phyloP scores from a whole-genome alignment of 2,329 filamentous ascomycete genomes.

The Xylariaceae sp. region DNA sequence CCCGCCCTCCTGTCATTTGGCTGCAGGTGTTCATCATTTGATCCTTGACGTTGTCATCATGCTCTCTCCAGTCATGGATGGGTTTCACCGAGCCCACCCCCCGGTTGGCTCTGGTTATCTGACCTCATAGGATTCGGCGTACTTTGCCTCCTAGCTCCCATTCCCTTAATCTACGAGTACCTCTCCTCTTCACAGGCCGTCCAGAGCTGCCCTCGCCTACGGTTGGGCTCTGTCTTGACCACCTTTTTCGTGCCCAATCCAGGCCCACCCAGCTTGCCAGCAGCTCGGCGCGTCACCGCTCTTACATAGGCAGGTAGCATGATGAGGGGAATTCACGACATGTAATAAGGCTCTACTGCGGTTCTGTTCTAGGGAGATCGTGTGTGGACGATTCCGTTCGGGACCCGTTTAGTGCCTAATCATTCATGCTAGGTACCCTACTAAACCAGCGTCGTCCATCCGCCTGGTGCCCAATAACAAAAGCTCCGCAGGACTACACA shows the following conservation, averaged over 20 bases:
- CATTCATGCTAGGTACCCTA: constrained; percentile 16
- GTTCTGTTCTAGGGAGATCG: background rate
- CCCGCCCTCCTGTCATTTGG: constrained; percentile 2
- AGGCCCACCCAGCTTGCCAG: constrained; percentile 25
- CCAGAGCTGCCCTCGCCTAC: constrained; percentile 16
- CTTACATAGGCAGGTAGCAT: constrained; percentile 17
- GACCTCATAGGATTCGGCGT: background rate
- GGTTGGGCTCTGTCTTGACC: constrained; percentile 25
- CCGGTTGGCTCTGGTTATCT: background rate
- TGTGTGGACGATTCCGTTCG: constrained; percentile 14
- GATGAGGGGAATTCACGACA: constrained; percentile 18
- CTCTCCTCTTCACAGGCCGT: constrained; percentile 2
- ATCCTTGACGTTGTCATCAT: constrained; percentile 2
- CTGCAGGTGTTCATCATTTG: constrained; percentile 1
- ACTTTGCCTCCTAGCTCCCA: constrained; percentile 1
- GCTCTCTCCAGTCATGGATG: constrained; percentile 4
- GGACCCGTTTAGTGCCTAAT: constrained; percentile 20
- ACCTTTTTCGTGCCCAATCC: constrained; percentile 30
- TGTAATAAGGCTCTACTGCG: constrained; percentile 10
- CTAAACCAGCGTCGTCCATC: constrained; percentile 11
- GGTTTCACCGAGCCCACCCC: constrained; percentile 1
- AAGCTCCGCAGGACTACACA: constrained; percentile 9
- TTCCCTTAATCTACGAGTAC: background rate
- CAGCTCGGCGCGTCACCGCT: constrained; percentile 27
- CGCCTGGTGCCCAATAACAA: constrained; percentile 20